A percentile compares a stretch with the other conserved stretches of the same genome.
Conservation (phyloP, 352 stramenopile species). For the Pythium plurisporium region DNA sequence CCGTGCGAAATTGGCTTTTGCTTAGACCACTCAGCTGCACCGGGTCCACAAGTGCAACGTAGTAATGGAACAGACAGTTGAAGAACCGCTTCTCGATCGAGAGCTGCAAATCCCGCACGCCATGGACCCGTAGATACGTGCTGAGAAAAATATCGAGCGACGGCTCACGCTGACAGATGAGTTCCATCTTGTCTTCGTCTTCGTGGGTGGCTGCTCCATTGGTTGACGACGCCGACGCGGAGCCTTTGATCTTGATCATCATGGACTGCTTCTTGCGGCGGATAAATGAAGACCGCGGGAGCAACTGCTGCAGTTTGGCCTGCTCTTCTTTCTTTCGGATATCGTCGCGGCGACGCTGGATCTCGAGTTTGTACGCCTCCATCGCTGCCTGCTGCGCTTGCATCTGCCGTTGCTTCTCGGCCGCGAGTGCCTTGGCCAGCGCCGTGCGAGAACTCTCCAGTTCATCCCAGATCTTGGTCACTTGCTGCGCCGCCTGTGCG, state of each 20-base stretch:
- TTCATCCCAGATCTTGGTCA: constrained; percentile 50
- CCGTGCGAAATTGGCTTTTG: constrained; percentile 59
- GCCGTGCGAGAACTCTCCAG: constrained; percentile 39
- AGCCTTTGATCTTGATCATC: constrained; percentile 45
- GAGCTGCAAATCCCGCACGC: constrained; percentile 45
- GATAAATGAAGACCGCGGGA: constrained; percentile 60
- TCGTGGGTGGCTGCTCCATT: constrained; percentile 16
- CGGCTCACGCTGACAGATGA: constrained; percentile 50
- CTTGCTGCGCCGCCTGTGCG: constrained; percentile 49
- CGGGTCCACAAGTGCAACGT: constrained; percentile 49
- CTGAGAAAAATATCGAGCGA: constrained; percentile 54
- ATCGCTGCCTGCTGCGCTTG: constrained; percentile 29
- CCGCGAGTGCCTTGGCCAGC: constrained; percentile 34
- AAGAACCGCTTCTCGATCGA: constrained; percentile 56
- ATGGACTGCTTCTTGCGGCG: constrained; percentile 64
- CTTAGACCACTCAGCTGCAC: constrained; percentile 41
- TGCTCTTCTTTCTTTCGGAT: constrained; percentile 55
- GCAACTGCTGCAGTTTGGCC: constrained; percentile 47
- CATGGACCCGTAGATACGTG: constrained; percentile 42
- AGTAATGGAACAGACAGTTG: constrained; percentile 69
- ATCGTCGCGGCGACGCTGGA: constrained; percentile 47
- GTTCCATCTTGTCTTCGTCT: constrained; percentile 42
- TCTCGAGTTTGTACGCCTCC: constrained; percentile 30
- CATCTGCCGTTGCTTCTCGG: constrained; percentile 41
- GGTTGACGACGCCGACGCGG: constrained; percentile 7